Conservation (phyloP, 805 yeast species). For the Grigorovia transvaalensis region DNA sequence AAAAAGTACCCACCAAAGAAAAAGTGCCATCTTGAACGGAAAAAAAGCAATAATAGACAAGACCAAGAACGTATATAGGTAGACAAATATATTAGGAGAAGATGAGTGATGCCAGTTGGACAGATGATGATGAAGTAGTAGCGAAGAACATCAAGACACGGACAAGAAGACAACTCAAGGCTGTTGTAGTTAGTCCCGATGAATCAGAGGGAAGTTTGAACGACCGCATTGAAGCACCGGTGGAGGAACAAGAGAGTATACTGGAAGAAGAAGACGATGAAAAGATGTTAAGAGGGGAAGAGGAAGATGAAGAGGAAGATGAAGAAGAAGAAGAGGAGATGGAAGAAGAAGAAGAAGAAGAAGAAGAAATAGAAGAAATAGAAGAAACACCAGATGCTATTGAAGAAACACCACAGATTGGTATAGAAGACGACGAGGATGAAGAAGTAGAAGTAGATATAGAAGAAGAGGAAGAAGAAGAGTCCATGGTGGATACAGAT, state of each 20-base stretch:
- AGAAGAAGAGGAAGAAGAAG: constrained; percentile 16
- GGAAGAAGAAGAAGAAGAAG: constrained; percentile 4
- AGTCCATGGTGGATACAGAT: constrained; percentile 4
- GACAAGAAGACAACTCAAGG: constrained; percentile 2
- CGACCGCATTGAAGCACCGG: not conserved
- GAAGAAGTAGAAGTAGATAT: constrained; percentile 12
- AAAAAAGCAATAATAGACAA: no score
- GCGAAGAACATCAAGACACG: constrained; percentile 4
- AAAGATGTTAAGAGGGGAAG: constrained; percentile 6
- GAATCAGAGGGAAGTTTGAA: not conserved
- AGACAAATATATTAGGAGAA: no score
- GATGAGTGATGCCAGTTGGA: not conserved
- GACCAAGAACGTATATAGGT: no score
- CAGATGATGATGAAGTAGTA: not conserved
- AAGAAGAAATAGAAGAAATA: constrained; percentile 12
- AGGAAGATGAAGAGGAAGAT: constrained; percentile 3
- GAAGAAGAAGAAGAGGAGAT: no score
- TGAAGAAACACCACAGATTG: constrained; percentile 4
- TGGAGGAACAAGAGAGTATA: not conserved
- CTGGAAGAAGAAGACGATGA: constrained; percentile 1
- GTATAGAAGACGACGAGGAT: constrained; percentile 12
- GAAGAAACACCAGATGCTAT: constrained; percentile 12
- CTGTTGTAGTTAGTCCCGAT: not conserved
- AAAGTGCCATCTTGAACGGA: not conserved
- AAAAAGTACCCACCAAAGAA: no score